Base-by-base conservation (phyloP, 306 rosid genomes). In the Dalbergia cultrata region DNA sequence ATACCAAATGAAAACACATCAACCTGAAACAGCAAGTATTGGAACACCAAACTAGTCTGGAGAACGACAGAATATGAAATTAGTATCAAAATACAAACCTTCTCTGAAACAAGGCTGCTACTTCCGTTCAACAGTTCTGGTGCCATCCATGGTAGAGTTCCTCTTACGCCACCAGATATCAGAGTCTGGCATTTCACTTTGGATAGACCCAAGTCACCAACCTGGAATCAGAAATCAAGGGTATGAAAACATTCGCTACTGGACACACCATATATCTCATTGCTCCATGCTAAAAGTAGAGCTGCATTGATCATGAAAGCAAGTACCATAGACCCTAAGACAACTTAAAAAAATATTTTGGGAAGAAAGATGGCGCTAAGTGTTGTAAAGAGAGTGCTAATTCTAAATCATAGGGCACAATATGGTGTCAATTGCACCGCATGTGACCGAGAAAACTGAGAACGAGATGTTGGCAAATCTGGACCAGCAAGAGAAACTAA, bases 111-210 rank as follows among this genome's bases (percentile, higher is more conserved):
- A 76, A 91, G 95, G 88, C 91, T 92, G 84, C 95, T 92, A 61
- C 97, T 92, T 66, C 98, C 98, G 60, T 91, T 95, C 90, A 95
- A 83, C 47, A 95, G 95, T 85, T 95, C 99, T 21, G 99, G 97
- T 52, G 98, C 98, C 97, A 95, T 95, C 98, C 98, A 91, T 26
- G 97, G 98, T 69, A 95, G 92, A 63, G 97, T 93, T 85, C 97
- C 97, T 67, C 99, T 89, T 73, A 95, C 99, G 71, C 99, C 97
- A 35, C 97, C 99, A 5, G 97, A 95, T 78, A 93, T 91, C 81
- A 89, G 69, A 45, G 99, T 93, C 87, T 91, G 92, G 78, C 97
- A 90, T 88, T 95, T 95, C 83, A 89, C 99, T 89, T 91, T 95
- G 52, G 97, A 95, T 80, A 93, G 89, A 80, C 99, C 97, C 92